Evolutionary conservation across 1,284 basidiomycete genomes (phyloP).

Genomic region (Volvariella surrecta): DNA sequence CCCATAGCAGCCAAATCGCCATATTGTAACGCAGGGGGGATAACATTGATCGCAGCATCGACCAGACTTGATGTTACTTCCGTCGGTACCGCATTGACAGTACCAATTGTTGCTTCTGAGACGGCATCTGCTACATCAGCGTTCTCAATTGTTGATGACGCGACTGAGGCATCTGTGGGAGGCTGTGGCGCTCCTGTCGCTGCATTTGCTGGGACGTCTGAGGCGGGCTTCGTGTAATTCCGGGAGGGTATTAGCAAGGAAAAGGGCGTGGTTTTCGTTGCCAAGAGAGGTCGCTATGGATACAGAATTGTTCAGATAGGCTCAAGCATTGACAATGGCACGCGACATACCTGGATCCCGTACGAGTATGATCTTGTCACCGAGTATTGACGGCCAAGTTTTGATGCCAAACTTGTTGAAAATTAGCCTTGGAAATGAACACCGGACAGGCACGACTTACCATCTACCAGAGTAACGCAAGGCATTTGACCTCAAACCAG

Average conservation of each 20-base stretch:
- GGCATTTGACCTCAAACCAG: neutral
- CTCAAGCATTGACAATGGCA: no score
- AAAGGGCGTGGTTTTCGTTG: no score
- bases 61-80: constrained; percentile 15
- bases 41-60: constrained; percentile 18
- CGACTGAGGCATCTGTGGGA: neutral
- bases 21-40: constrained; percentile 48
- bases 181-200: neutral
- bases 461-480: neutral
- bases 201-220: constrained; percentile 8
- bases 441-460: neutral
- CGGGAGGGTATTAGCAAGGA: constrained; percentile 3
- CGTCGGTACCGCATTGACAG: constrained; percentile 1
- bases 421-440: neutral
- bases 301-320: no score
- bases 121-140: neutral
- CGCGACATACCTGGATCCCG: no score
- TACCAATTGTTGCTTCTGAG: constrained; percentile 6
- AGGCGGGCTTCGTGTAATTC: constrained; percentile 11
- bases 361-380: constrained; percentile 13
- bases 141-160: neutral
- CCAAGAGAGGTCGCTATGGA: no score
- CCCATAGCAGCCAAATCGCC: constrained; percentile 79
- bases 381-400: constrained; percentile 4
- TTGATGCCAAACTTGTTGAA: constrained; percentile 10